These are phyloP conservation scores for Serendipita sp. DNA, from an alignment of 768 basidiomycete genomes.

Conservation along the genomic window DNA sequence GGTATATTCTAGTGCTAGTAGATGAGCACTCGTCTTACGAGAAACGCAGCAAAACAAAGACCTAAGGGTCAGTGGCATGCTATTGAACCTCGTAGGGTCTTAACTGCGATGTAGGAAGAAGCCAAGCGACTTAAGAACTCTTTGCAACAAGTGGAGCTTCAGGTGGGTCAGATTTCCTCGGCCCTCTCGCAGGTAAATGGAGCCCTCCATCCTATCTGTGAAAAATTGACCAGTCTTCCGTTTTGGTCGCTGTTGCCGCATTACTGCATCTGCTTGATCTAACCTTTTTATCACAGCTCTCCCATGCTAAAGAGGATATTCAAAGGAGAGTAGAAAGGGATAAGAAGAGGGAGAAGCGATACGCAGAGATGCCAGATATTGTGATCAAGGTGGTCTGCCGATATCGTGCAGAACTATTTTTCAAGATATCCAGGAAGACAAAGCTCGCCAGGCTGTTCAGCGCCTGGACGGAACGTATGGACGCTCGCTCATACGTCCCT, in stretches of 20 bases:
- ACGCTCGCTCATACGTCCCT: constrained; percentile 17
- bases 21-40: not conserved
- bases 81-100: too few species aligned
- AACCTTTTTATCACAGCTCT: not conserved
- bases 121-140: constrained; percentile 46
- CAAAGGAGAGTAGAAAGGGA: constrained; percentile 66
- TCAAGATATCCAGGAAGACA: constrained; percentile 85
- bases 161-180: constrained; percentile 7
- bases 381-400: constrained; percentile 79
- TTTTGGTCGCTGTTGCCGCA: not conserved
- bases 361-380: constrained; percentile 76
- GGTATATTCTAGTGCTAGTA: constrained; percentile 25
- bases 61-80: constrained; percentile 42
- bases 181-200: constrained; percentile 7
- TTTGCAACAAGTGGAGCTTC: not conserved
- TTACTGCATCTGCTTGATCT: not conserved
- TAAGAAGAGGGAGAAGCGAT: constrained; percentile 64
- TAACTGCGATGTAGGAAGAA: constrained; percentile 44
- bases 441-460: constrained; percentile 70
- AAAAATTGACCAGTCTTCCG: not conserved
- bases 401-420: constrained; percentile 80
- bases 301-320: constrained; percentile 48
- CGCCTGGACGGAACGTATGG: constrained; percentile 85
- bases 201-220: not conserved
- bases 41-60: constrained; percentile 66